Evolutionary conservation across 768 basidiomycete species (phyloP), one percentile per base, ranked within the genome.

Genomic region (Suillus fuscotomentosus): DNA sequence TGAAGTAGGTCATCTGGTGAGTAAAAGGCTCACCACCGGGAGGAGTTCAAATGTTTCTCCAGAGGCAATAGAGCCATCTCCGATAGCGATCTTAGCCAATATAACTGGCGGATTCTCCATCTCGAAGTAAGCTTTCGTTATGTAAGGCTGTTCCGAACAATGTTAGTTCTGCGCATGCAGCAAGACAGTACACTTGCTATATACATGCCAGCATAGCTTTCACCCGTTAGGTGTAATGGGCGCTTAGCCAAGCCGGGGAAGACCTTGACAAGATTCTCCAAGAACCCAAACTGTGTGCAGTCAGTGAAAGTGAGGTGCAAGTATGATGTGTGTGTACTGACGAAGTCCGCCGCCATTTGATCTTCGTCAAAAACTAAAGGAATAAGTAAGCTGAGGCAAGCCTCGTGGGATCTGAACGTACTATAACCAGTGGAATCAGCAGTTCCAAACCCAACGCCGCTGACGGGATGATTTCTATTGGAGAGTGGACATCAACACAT

Each of bases 191-290:
- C 24, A 71, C 85, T 68, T 64, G 86, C 86, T 61, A 91, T 90
- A 68, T 88, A 91, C 65, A 82, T 82, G 36, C 91, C 91, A 15
- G 91, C 85, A 73, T 91, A 92, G 69, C 88, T 89, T 75, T 92
- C 91, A 6, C 91, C 91, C 0, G 84, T 86, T 43, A 92, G 70
- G 72, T 88, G 77, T 42, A 92, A 80, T 17, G 91, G 91, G 36
- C 91, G 85, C 1, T 77, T 84, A 15, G 84, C 84, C 27, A 92
- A 80, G 68, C 81, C 81, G 20, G 91, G 91, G 74, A 92, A 92
- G 11, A 91, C 86, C 68, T 87, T 87, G 70, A 91, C 87, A 3
- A 91, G 78, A 70, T 92, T 92, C 34, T 73, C 75, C 51, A 93
- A 72, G 72, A 92, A 92, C 17, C 87, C 88, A 78, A 92, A 83